Conservation (phyloP, 352 stramenopile genomes). For the Pythium pyrilobum region DNA sequence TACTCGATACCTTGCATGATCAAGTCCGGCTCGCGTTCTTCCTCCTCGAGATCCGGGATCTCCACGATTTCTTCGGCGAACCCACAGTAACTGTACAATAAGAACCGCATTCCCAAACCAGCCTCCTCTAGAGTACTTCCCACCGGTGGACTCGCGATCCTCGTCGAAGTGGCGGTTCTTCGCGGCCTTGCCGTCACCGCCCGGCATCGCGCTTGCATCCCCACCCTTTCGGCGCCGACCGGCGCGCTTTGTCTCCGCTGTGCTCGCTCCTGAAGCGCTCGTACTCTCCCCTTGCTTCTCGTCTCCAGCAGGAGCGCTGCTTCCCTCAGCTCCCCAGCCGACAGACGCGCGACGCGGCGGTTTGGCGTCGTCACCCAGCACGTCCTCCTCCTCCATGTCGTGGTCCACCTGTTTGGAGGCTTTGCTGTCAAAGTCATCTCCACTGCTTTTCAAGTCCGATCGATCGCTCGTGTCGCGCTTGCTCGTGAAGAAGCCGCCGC, state of each 20-base stretch:
- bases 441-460: not conserved
- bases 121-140: no score
- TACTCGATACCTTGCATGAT: constrained; percentile 39
- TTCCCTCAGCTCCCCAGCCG: constrained; percentile 40
- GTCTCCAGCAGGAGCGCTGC: constrained; percentile 13
- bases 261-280: not conserved
- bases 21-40: constrained; percentile 73
- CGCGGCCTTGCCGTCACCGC: constrained; percentile 27
- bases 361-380: constrained; percentile 36
- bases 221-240: constrained; percentile 53
- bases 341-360: constrained; percentile 55
- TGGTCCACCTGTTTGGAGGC: constrained; percentile 9
- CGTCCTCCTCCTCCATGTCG: constrained; percentile 46
- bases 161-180: constrained; percentile 79
- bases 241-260: constrained; percentile 44
- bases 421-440: constrained; percentile 14
- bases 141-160: constrained; percentile 49
- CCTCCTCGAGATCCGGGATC: constrained; percentile 76
- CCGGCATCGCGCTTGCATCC: constrained; percentile 18
- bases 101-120: not conserved
- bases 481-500: constrained; percentile 20
- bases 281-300: constrained; percentile 23
- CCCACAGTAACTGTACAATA: not conserved
- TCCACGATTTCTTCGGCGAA: constrained; percentile 55
- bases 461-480: constrained; percentile 10